Base-by-base conservation (phyloP, 2,329 filamentous ascomycete genomes). In the Beauveria medogensis region DNA sequence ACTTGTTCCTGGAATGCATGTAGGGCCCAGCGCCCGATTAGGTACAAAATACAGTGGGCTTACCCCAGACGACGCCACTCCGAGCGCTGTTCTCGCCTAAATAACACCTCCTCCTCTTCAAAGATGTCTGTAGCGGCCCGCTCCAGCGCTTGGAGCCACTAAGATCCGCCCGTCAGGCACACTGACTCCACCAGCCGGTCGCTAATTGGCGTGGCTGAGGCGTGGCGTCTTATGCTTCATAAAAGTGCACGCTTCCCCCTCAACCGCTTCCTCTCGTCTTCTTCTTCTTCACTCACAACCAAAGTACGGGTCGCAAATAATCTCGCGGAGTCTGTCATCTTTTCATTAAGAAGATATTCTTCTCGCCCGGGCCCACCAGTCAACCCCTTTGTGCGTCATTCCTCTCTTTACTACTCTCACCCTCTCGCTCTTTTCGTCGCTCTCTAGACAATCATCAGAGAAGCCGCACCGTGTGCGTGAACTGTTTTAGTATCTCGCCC, bases 241-340 rank as follows among this genome's bases (percentile, higher is more conserved):
- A 69, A 64, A 67, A 64, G 62, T 64, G 65, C 63, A 52, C 63
- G 64, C 59, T 73, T 73, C 64, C 69, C 63, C 61, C 63, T 63
- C 41, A 63, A 72, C 68, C 68, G 66, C 64, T 67, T 70, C 69
- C 71, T 65, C 69, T 67, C 69, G 66, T 69, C 69, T 75, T 72
- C 75, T 72, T 75, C 71, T 76, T 74, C 73, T 73, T 76, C 76
- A 75, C 75, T 77, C 80, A 81, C 79, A 79, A 74, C 77, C 72
- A 78, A 75, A 79, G 76, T 72, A 74, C 73, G 80, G 82, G 82
- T 80, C 80, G 82, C 82, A 84, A 84, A 84, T 74, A 67, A 59
- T 67, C 74, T 72, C 74, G 72, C 71, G 73, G 74, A 75, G 77
- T 78, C 76, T 79, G 75, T 79, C 78, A 78, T 77, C 77, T 78